Evolutionary conservation across 2,329 filamentous ascomycete species (phyloP).

Genomic region (Venturia asperata): DNA sequence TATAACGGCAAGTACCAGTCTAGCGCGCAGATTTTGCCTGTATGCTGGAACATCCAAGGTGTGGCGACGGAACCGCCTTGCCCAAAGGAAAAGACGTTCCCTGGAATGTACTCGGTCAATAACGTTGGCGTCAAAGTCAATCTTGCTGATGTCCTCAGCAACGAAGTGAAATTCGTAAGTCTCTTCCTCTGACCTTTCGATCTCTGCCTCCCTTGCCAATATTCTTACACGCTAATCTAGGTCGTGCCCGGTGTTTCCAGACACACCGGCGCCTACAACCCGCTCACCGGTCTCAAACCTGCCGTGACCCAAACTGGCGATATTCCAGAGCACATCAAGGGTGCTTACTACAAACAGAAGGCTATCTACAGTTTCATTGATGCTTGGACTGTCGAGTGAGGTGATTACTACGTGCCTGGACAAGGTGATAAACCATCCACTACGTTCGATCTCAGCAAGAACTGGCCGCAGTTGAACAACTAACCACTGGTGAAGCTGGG

Average conservation of each 20-base stretch:
- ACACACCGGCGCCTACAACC: background rate
- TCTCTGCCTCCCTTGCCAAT: background rate
- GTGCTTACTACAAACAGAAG: background rate
- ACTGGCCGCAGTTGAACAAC: background rate
- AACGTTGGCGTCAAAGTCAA: constrained; percentile 16
- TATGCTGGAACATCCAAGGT: constrained; percentile 16
- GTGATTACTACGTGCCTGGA: background rate
- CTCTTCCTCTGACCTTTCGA: background rate
- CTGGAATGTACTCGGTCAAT: constrained; percentile 1
- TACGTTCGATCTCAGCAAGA: background rate
- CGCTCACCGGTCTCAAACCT: background rate
- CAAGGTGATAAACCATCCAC: background rate
- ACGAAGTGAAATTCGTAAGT: background rate
- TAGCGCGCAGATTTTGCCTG: constrained; percentile 14
- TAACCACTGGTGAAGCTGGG: too few relatives aligned
- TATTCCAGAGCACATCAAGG: background rate
- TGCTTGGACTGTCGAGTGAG: background rate
- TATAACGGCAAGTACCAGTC: background rate
- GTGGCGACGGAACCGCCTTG: constrained; percentile 12
- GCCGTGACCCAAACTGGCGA: background rate
- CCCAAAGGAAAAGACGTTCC: constrained; percentile 20
- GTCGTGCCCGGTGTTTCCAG: background rate
- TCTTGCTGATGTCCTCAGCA: constrained; percentile 3
- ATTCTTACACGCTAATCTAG: background rate
- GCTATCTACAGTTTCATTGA: background rate